Conservation (phyloP, 495 filamentous ascomycete species). For the Hypoxylon perforatum region DNA sequence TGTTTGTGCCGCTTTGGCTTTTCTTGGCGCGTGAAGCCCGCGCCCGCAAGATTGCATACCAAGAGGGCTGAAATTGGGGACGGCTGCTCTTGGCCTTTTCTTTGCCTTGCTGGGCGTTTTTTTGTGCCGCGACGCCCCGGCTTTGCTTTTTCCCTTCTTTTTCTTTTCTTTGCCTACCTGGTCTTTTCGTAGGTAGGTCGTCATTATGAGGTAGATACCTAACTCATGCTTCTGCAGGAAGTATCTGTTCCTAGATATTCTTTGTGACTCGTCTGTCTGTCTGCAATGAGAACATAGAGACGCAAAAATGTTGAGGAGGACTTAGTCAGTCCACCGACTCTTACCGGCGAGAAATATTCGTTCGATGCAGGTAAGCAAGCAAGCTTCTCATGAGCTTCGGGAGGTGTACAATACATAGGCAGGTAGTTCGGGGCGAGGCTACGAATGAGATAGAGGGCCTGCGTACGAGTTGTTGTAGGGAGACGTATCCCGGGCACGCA, state of each 20-base stretch:
- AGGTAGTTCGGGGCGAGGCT: conserved; percentile 11
- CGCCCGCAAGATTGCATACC: conserved; percentile 15
- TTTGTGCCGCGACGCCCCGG: conserved; percentile 1
- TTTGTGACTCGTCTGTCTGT: no score
- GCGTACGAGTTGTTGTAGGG: background rate
- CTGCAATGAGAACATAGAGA: background rate
- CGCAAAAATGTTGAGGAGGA: background rate
- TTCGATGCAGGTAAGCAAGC: background rate
- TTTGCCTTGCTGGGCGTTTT: conserved; percentile 30
- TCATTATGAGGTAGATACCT: no score
- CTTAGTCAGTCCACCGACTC: background rate
- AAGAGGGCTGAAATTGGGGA: background rate
- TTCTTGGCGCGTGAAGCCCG: conserved; percentile 20
- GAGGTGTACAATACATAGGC: background rate
- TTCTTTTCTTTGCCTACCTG: background rate
- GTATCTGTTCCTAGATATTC: background rate
- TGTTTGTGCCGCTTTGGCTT: conserved; percentile 14
- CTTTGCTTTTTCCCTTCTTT: background rate
- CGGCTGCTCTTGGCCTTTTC: conserved; percentile 26
- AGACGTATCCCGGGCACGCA: conserved; percentile 20
- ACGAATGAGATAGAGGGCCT: background rate
- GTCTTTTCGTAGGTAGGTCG: no score
- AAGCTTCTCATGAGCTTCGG: background rate
- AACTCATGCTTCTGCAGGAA: no score
- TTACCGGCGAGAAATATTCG: background rate